phyloP scores from a whole-genome alignment of 164 flowering plant species.

The Nelumbo lutea region DNA sequence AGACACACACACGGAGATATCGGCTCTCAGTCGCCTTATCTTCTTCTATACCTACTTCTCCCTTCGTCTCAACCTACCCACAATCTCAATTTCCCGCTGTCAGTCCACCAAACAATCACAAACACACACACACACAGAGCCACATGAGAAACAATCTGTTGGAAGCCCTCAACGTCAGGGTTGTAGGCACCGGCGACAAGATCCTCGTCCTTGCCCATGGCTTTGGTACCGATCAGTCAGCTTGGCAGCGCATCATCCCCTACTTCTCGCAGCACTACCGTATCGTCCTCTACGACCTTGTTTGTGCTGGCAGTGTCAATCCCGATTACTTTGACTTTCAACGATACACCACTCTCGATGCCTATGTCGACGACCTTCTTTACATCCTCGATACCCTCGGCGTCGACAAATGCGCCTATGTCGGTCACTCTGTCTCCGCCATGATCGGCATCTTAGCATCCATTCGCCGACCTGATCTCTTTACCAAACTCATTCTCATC shows the following conservation, averaged over 20 bases:
- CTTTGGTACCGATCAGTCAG: slow-evolving; percentile 94
- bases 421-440: slow-evolving; percentile 96
- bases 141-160: slow-evolving; percentile 43
- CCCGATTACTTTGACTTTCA: slow-evolving; percentile 81
- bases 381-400: slow-evolving; percentile 63
- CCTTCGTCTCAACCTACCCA: too few relatives aligned
- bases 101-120: too few relatives aligned
- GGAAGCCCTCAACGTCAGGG: slow-evolving; percentile 79
- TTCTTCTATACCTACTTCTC: too few relatives aligned
- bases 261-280: slow-evolving; percentile 48
- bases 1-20: too few relatives aligned
- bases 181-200: slow-evolving; percentile 59
- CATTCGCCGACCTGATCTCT: slow-evolving; percentile 79
- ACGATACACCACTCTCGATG: slow-evolving; percentile 69
- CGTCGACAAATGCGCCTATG: slow-evolving; percentile 56
- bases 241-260: slow-evolving; percentile 82
- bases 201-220: slow-evolving; percentile 81
- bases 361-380: slow-evolving; percentile 83
- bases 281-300: slow-evolving; percentile 76
- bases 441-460: slow-evolving; percentile 87
- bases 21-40: too few relatives aligned
- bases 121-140: not conserved
- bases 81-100: too few relatives aligned
- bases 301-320: slow-evolving; percentile 92
- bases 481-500: slow-evolving; percentile 78